A percentile compares a stretch with the other conserved stretches of the same genome.
Evolutionary conservation across 371 early-diverging fungal species (phyloP).

Genomic region (Smittium culicis): DNA sequence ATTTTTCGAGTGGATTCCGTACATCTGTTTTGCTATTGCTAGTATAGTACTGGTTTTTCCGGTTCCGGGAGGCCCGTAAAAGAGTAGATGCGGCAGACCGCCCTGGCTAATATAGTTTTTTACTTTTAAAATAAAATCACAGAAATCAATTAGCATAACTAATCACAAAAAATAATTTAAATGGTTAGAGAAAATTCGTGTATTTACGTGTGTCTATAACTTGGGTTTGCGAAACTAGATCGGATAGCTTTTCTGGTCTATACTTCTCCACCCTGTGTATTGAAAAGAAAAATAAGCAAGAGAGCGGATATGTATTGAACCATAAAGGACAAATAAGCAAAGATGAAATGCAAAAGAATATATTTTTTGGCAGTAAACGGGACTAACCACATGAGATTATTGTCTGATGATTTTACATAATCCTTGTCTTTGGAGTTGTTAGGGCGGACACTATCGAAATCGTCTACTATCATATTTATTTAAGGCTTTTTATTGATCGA

Average conservation of each 20-base stretch:
- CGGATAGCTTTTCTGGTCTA: conserved; percentile 65
- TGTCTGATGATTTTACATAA: not conserved
- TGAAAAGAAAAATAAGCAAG: no score
- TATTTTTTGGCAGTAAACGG: no score
- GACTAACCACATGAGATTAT: not conserved
- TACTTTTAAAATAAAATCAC: conserved; percentile 35
- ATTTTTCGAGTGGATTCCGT: conserved; percentile 56
- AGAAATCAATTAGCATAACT: no score
- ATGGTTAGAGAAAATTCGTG: not conserved
- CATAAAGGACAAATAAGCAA: no score
- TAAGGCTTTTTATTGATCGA: no score
- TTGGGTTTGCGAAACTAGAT: conserved; percentile 81
- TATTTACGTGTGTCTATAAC: conserved; percentile 71
- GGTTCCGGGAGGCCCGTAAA: conserved; percentile 98
- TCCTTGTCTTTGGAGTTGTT: not conserved
- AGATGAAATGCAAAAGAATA: no score
- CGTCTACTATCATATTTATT: conserved; percentile 11
- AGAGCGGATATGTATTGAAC: no score
- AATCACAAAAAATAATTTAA: not conserved
- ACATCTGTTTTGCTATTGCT: conserved; percentile 76
- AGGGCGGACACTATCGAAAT: not conserved
- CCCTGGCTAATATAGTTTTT: conserved; percentile 73
- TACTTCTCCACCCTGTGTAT: conserved; percentile 94
- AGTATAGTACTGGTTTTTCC: conserved; percentile 96
- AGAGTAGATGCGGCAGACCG: conserved; percentile 93